Conservation (phyloP, 768 basidiomycete species). For the Calocybe cyanea region DNA sequence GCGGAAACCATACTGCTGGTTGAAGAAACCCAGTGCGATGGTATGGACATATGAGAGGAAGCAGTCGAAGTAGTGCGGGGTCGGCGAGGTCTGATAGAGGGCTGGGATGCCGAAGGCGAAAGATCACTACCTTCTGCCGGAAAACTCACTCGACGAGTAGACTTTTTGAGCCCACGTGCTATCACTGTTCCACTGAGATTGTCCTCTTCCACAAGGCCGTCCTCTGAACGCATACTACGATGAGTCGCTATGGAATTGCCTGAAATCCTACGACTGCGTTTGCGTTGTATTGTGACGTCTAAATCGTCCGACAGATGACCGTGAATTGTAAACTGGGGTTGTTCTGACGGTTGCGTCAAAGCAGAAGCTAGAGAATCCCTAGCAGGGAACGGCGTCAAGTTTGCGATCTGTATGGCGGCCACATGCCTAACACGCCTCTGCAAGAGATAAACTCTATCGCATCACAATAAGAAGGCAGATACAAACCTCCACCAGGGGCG, state of each 20-base stretch:
- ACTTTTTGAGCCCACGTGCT: slow-evolving; percentile 36
- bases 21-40: slow-evolving; percentile 15
- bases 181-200: slow-evolving; percentile 19
- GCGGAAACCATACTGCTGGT: slow-evolving; percentile 19
- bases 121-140: slow-evolving; percentile 19
- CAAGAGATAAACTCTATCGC: neutral
- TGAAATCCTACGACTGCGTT: slow-evolving; percentile 59
- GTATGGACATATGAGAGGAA: slow-evolving; percentile 31
- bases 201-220: slow-evolving; percentile 31
- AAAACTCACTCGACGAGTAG: slow-evolving; percentile 44
- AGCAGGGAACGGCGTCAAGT: slow-evolving; percentile 80
- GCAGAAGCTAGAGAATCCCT: slow-evolving; percentile 77
- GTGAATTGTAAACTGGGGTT: slow-evolving; percentile 53
- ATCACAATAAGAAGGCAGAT: neutral
- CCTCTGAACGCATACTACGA: slow-evolving; percentile 44
- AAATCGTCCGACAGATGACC: slow-evolving; percentile 69
- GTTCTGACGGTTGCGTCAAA: slow-evolving; percentile 61
- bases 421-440: slow-evolving; percentile 76
- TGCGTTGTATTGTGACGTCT: slow-evolving; percentile 55
- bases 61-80: slow-evolving; percentile 51
- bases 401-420: slow-evolving; percentile 68
- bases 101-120: slow-evolving; percentile 23
- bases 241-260: slow-evolving; percentile 49
- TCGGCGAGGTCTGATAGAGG: slow-evolving; percentile 35
- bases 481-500: too few relatives aligned